phyloP scores from a whole-genome alignment of 1,284 basidiomycete species.

The Ganoderma boninense region DNA sequence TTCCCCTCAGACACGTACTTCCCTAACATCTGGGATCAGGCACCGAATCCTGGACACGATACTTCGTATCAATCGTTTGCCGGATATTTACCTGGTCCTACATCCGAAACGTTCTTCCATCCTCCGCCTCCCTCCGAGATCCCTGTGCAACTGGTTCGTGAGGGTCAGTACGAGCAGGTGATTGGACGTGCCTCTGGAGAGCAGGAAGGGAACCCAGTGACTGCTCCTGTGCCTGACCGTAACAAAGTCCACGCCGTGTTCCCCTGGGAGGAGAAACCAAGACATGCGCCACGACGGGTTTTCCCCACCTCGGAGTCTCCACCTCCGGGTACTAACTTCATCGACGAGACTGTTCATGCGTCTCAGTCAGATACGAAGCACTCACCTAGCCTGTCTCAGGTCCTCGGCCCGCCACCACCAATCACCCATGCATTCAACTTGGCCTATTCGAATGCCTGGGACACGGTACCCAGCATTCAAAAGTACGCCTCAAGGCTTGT shows the following conservation, averaged over 20 bases:
- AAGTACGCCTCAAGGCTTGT: constrained; percentile 75
- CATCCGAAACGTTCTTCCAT: constrained; percentile 62
- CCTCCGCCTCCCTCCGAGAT: constrained; percentile 65
- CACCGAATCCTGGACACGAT: constrained; percentile 50
- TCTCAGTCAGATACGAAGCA: constrained; percentile 14
- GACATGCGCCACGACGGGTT: constrained; percentile 72
- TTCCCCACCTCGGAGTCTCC: constrained; percentile 79
- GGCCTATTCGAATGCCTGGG: constrained; percentile 84
- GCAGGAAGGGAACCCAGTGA: background rate
- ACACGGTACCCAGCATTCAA: constrained; percentile 79
- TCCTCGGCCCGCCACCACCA: constrained; percentile 35
- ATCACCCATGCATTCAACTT: constrained; percentile 62
- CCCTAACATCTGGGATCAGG: constrained; percentile 76
- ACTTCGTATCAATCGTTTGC: constrained; percentile 40
- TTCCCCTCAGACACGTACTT: constrained; percentile 77
- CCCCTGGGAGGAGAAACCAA: constrained; percentile 88
- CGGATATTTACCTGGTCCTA: constrained; percentile 40
- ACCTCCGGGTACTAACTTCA: constrained; percentile 56
- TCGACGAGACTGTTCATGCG: constrained; percentile 39
- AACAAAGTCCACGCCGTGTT: constrained; percentile 84
- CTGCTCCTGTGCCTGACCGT: constrained; percentile 69
- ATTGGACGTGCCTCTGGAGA: constrained; percentile 48
- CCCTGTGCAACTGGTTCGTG: constrained; percentile 63
- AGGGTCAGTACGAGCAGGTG: constrained; percentile 72
- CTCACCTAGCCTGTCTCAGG: constrained; percentile 6